Evolutionary conservation across 768 basidiomycete species (phyloP).

Genomic region (Neoboletus brunneissimus): DNA sequence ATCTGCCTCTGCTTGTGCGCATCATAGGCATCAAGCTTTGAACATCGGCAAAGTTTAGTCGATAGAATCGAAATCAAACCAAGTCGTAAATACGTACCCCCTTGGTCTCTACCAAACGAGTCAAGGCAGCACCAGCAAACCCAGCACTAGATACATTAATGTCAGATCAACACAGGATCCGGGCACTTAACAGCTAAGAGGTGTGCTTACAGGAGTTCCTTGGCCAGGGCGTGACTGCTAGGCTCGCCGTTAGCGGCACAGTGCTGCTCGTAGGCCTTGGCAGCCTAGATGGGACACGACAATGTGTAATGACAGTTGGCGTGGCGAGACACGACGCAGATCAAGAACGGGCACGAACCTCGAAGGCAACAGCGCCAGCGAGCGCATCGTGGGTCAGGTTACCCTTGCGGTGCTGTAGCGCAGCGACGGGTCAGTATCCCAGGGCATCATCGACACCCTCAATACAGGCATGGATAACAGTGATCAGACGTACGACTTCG

Average conservation of each 20-base stretch:
- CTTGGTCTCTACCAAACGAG: constrained; percentile 17
- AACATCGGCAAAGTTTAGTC: background rate
- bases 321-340: background rate
- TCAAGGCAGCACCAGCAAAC: constrained; percentile 1
- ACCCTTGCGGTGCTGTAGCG: constrained; percentile 13
- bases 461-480: background rate
- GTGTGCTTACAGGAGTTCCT: constrained; percentile 19
- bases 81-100: constrained; percentile 9
- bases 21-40: constrained; percentile 7
- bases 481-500: constrained; percentile 6
- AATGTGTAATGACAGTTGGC: background rate
- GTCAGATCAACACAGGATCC: background rate
- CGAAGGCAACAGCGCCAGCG: constrained; percentile 16
- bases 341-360: constrained; percentile 9
- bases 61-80: background rate
- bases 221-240: constrained; percentile 19
- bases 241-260: constrained; percentile 14
- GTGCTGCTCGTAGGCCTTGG: constrained; percentile 21
- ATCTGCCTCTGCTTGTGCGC: background rate
- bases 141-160: constrained; percentile 7
- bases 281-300: constrained; percentile 5
- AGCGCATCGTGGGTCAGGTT: constrained; percentile 18
- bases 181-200: background rate
- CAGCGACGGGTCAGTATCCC: background rate
- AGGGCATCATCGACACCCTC: background rate